Base-by-base conservation (phyloP, 352 stramenopile genomes). In the Phytophthora pseudosyringae region DNA sequence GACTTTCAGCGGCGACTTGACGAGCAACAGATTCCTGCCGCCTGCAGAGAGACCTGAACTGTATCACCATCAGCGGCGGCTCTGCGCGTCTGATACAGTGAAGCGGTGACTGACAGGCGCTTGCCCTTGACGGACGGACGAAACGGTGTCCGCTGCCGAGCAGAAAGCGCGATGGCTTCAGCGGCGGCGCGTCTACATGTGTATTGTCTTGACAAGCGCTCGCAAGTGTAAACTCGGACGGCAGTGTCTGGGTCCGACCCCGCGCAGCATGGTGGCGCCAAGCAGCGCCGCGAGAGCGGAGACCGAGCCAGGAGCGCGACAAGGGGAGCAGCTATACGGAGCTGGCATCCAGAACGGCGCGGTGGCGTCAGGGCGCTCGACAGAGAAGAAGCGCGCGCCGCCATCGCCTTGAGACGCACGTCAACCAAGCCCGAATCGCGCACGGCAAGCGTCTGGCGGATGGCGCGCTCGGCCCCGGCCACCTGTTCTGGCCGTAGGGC, bases 401-500 rank as follows among this genome's bases (percentile, higher is more conserved):
- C 38, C 58, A 58, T 64, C 64, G 57, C 61, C 50, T 63, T 67
- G n/a, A 68, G 57, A 64, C 45, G 45, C 64, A 50, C 53, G 47
- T 39, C 51, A 58, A 67, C 36, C 16, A 28, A 28, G 21, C 15
- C 28, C 32, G 44, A 67, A 43, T 52, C 51, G 10, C 26, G 25
- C 41, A 45, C 44, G 41, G n/a, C 38, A 38, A 67, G 46, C 67
- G 46, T 65, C 55, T 71, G 61, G 54, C 67, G 62, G 67, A 47
- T 71, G 56, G 33, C 33, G 29, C 33, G 21, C 16, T 35, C 45
- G 21, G 15, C 29, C 16, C 16, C 31, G 52, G 49, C 61, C 63
- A 69, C 41, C 46, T 72, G 67, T 75, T 69, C 51, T 72, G 64
- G 47, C 68, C 53, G 55, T 64, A 2, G 48, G 63, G 57, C 68